Evolutionary conservation across 306 rosid species (phyloP), one percentile per base, ranked within the genome.

Genomic region (Cucumis hystrix): DNA sequence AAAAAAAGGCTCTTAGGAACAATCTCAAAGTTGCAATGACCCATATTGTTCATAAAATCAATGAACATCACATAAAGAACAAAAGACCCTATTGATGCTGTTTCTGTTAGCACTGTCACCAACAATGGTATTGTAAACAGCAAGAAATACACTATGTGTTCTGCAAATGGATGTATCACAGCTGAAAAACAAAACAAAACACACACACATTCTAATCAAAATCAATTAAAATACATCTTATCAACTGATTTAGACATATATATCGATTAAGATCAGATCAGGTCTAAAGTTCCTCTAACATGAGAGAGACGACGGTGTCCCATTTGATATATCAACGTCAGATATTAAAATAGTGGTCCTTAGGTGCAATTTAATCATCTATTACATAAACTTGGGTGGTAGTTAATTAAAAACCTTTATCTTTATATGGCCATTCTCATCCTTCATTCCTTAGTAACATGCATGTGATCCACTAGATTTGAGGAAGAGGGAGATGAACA

Each of bases 41-140:
- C 92, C 88, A 90, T 71, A 12, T 88, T 90, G 80, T 90, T 88
- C 96, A 90, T 90, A 10, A 87, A 82, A 75, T 90, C 96, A 72
- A 90, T 83, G 66, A 74, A 90, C 6, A 78, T 76, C 4, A 88
- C 18, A 21, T 90, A 88, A 59, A 58, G 81, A 2, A 68, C 4
- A 57, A 81, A 20, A 2, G 81, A 79, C 0, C 0, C 68, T 4
- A 88, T 10, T 0, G 92, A 90, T 5, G 70, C 87, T 15, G 82
- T 90, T 33, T 69, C 47, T 3, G 88, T 79, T 59, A 76, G 14
- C 25, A 78, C 56, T 3, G 80, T 77, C 20, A 86, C 76, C 40
- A 87, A 8, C 16, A 25, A 6, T 1, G 96, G 92, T 18, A 88
- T 90, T 23, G 91, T 41, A 12, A 90, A 90, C 3, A 88, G 87